These are phyloP conservation scores for Boletus eberwhitei DNA, from an alignment of 768 basidiomycete species.

Conservation along the genomic window DNA sequence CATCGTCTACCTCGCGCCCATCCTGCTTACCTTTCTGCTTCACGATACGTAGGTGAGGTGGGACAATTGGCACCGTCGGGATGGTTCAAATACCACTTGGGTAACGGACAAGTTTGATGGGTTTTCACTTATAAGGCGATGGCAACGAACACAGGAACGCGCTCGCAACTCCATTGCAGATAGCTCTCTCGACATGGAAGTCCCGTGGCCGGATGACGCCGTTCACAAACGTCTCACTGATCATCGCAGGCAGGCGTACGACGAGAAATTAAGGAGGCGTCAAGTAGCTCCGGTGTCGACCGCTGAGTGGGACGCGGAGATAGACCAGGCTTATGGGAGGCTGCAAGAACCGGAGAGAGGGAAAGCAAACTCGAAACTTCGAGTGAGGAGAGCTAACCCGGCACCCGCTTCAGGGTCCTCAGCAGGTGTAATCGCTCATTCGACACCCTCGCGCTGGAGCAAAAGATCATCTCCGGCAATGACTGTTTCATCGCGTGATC, in stretches of 20 bases:
- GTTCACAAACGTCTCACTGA: constrained; percentile 43
- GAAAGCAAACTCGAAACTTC: constrained; percentile 21
- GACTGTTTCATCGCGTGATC: constrained; percentile 9
- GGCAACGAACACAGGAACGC: constrained; percentile 34
- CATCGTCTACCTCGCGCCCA: neutral
- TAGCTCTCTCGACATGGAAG: constrained; percentile 36
- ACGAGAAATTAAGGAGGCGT: constrained; percentile 38
- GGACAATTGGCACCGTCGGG: constrained; percentile 47
- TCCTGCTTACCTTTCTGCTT: neutral
- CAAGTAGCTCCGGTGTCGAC: constrained; percentile 8
- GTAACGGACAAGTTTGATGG: constrained; percentile 25
- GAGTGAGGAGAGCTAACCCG: constrained; percentile 16
- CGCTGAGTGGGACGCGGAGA: constrained; percentile 26
- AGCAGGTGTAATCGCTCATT: neutral
- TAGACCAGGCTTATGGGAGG: constrained; percentile 18
- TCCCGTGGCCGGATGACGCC: constrained; percentile 40
- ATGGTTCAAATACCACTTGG: constrained; percentile 59
- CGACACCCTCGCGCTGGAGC: constrained; percentile 1
- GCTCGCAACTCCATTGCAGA: constrained; percentile 29
- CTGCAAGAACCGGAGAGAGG: constrained; percentile 28
- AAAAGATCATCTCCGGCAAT: constrained; percentile 15
- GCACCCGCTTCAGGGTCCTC: constrained; percentile 9
- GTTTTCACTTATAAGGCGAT: constrained; percentile 24
- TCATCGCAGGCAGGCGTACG: constrained; percentile 42
- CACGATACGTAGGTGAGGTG: constrained; percentile 44